phyloP scores from a whole-genome alignment of 352 stramenopile genomes.

The Phytophthora syringae region DNA sequence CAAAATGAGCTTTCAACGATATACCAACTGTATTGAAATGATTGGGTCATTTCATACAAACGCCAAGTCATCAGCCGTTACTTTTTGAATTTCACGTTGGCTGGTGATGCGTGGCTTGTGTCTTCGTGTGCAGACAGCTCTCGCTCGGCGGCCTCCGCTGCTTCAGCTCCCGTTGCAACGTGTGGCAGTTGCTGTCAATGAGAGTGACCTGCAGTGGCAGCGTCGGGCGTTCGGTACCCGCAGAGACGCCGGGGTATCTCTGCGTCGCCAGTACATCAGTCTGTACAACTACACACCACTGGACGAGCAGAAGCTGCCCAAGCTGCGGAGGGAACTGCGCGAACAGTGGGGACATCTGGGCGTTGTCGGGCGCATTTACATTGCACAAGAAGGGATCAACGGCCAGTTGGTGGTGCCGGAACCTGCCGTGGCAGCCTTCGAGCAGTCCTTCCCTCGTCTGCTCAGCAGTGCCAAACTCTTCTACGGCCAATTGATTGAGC shows the following conservation, averaged over 20 bases:
- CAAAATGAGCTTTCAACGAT: conserved; percentile 6
- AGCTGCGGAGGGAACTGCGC: conserved; percentile 42
- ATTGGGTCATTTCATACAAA: conserved; percentile 20
- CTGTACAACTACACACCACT: conserved; percentile 65
- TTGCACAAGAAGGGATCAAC: conserved; percentile 94
- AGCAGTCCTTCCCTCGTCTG: conserved; percentile 33
- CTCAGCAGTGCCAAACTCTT: conserved; percentile 33
- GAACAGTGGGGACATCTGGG: conserved; percentile 53
- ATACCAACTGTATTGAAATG: conserved; percentile 7
- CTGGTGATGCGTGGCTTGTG: conserved; percentile 18
- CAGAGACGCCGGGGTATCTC: conserved; percentile 3
- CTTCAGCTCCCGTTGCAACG: conserved; percentile 10
- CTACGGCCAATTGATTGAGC: conserved; percentile 37
- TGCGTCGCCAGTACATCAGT: conserved; percentile 59
- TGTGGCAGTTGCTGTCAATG: neutral
- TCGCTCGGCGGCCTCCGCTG: conserved; percentile 16
- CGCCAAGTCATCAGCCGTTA: conserved; percentile 16
- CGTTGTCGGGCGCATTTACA: conserved; percentile 88
- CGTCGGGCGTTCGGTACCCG: conserved; percentile 10
- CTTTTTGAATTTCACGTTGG: conserved; percentile 15
- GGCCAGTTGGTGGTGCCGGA: conserved; percentile 94
- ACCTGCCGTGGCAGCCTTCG: conserved; percentile 53
- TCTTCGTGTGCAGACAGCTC: conserved; percentile 8
- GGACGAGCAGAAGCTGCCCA: conserved; percentile 40
- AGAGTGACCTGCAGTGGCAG: neutral